Evolutionary conservation across 139 green algal genomes (phyloP), one percentile per base, ranked within the genome.

Genomic region (Eudorina sp.): DNA sequence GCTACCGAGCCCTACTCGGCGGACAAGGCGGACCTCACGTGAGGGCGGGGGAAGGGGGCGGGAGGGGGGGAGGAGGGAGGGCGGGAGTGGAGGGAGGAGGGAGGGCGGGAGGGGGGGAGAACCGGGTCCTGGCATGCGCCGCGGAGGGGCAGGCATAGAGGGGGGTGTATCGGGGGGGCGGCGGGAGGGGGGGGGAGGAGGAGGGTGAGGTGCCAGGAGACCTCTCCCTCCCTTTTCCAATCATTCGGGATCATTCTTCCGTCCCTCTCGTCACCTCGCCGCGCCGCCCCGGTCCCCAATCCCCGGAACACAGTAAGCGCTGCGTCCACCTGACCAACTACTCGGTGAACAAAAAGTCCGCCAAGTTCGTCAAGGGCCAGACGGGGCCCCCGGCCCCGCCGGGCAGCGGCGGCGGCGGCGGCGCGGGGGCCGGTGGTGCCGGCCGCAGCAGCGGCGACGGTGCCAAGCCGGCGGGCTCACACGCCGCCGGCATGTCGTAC

Each of bases 281-380:
- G 58, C 34, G 14, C 38, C 34, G 3, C 21, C 18, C 53, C 55
- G 58, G 9, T 16, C 23, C 31, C 25, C 78, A 7, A 16, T n/a
- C 74, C 36, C 16, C 75, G 14, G 38, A 27, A 13, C 53, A 27
- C 72, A 92, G 85, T 69, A 90, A 95, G 64, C 89, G 90, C 64
- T 93, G 84, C 74, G 89, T 95, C 66, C 95, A 97, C 84, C 90
- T 97, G 36, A 97, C 95, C 23, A 97, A 97, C 91, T 96, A 95
- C 93, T 94, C 84, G 55, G 79, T 97, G 41, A 97, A 96, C 91
- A 95, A 93, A 31, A 93, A 93, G 66, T 62, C 27, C 4, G 16
- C 38, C 82, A 88, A 88, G 45, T 88, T 80, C 66, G 46, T 80
- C 18, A 68, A 55, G 14, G 3, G 31, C 9, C 70, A 79, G 46